Percentiles rank a stretch among this genome's conserved stretches.
phyloP scores from a whole-genome alignment of 2,329 filamentous ascomycete species.

The Sphaceloma murrayae region DNA sequence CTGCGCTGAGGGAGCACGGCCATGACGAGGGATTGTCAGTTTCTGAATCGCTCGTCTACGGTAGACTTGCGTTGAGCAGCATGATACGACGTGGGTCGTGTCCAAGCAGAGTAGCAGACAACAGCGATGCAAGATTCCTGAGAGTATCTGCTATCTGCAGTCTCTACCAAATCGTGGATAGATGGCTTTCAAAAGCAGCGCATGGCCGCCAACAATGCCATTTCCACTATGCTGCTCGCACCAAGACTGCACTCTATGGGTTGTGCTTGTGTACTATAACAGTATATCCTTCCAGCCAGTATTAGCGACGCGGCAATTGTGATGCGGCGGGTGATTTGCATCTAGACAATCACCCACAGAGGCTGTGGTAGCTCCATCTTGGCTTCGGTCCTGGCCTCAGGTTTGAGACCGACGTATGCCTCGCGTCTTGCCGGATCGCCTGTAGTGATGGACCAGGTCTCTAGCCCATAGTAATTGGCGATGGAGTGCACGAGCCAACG shows the following conservation, averaged over 20 bases:
- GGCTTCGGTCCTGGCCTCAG: slow-evolving; percentile 32
- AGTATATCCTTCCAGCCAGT: too few species aligned
- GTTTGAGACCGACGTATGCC: slow-evolving; percentile 68
- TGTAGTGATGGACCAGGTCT: slow-evolving; percentile 69
- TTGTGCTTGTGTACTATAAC: slow-evolving; percentile 1
- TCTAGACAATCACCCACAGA: slow-evolving; percentile 50
- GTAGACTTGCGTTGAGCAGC: too few species aligned
- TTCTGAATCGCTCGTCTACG: too few species aligned
- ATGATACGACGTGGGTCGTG: too few species aligned
- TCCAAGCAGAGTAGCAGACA: too few species aligned
- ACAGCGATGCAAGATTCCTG: slow-evolving; percentile 13
- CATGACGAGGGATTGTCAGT: too few species aligned
- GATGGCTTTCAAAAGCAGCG: slow-evolving; percentile 16
- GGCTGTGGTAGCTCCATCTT: slow-evolving; percentile 47
- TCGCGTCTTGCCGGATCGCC: slow-evolving; percentile 63
- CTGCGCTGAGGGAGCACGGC: too few species aligned
- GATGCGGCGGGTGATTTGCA: slow-evolving; percentile 1
- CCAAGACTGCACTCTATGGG: slow-evolving; percentile 2
- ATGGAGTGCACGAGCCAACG: slow-evolving; percentile 92
- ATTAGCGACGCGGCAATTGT: background rate
- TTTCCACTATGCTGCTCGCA: slow-evolving; percentile 8
- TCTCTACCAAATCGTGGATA: slow-evolving; percentile 13
- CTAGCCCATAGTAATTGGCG: slow-evolving; percentile 81
- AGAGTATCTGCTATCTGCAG: slow-evolving; percentile 8
- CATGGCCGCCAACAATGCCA: slow-evolving; percentile 15